Evolutionary conservation across 345 rosid species (phyloP).

Genomic region (Arabidopsis thaliana): DNA sequence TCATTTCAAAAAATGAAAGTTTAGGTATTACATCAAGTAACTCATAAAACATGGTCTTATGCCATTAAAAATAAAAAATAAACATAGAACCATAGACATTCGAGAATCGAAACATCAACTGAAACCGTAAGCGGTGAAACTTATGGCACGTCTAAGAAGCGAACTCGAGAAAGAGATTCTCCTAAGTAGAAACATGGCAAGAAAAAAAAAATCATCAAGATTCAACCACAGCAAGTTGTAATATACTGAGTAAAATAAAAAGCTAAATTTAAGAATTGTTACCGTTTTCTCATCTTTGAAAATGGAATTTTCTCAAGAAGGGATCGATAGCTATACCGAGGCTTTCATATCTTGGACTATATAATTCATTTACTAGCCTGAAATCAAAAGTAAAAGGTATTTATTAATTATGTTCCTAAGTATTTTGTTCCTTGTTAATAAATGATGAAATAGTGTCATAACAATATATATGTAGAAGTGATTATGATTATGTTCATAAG

Average conservation of each 20-base stretch:
- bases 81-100: no score
- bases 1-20: no score
- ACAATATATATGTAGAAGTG: no score
- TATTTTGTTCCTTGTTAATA: not conserved
- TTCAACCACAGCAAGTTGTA: not conserved
- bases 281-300: not conserved
- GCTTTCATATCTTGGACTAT: conserved; percentile 11
- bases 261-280: not conserved
- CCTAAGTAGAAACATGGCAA: no score
- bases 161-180: no score
- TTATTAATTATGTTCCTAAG: not conserved
- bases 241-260: not conserved
- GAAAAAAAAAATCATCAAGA: not conserved
- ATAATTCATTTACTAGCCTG: conserved; percentile 12
- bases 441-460: not conserved
- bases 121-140: no score
- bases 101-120: no score
- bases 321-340: conserved; percentile 31
- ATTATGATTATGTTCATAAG: not conserved
- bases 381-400: not conserved
- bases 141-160: no score
- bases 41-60: no score
- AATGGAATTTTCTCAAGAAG: not conserved
- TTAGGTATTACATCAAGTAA: no score
- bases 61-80: no score